Evolutionary conservation across 1,284 basidiomycete species (phyloP).

Genomic region (Ustilago cynodontis): DNA sequence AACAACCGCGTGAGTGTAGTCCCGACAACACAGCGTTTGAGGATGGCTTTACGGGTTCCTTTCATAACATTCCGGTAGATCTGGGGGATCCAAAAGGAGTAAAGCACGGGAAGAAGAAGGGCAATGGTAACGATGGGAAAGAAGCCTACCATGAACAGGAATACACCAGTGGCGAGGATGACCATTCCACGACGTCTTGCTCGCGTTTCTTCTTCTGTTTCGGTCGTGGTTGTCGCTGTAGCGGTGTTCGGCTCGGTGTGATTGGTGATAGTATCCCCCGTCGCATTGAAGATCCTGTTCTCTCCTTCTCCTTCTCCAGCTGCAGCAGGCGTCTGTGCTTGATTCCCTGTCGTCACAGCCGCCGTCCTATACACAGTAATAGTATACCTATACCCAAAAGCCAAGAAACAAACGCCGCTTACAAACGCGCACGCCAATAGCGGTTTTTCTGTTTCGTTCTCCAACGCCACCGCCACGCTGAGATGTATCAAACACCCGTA

Average conservation of each 20-base stretch:
- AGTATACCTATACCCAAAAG: conserved; percentile 43
- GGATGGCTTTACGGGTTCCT: conserved; percentile 79
- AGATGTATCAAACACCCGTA: conserved; percentile 47
- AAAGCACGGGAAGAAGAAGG: conserved; percentile 78
- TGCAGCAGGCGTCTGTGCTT: conserved; percentile 6
- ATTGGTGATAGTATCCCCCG: conserved; percentile 11
- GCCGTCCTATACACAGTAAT: conserved; percentile 37
- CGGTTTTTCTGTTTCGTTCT: conserved; percentile 41
- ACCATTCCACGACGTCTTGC: conserved; percentile 24
- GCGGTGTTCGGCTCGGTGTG: neutral
- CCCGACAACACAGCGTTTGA: conserved; percentile 81
- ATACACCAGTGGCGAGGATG: conserved; percentile 18
- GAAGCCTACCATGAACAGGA: conserved; percentile 34
- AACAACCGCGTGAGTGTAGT: conserved; percentile 80
- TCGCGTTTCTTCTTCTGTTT: conserved; percentile 10
- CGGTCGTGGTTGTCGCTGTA: neutral
- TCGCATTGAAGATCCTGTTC: neutral
- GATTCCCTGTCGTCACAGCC: neutral
- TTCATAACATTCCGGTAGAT: conserved; percentile 81
- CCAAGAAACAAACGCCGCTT: conserved; percentile 44
- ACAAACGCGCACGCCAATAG: conserved; percentile 45
- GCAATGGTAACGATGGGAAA: conserved; percentile 25
- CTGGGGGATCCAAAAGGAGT: conserved; percentile 85
- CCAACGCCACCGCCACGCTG: conserved; percentile 40
- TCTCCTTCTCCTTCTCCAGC: neutral